Evolutionary conservation across 768 basidiomycete genomes (phyloP), one percentile per base, ranked within the genome.

Genomic region (Rhizopogon sp.): DNA sequence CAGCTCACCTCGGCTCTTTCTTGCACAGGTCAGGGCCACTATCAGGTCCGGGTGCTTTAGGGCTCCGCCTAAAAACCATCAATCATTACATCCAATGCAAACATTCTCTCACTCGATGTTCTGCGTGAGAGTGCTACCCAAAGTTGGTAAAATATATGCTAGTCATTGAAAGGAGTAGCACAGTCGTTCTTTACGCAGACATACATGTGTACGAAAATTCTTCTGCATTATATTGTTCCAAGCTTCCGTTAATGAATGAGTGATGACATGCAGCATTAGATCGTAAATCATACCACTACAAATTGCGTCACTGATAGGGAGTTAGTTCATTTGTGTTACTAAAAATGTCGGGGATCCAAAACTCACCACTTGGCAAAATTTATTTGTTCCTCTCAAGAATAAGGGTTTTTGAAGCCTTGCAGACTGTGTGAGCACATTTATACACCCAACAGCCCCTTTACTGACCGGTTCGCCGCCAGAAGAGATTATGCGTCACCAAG

Each of bases 321-420:
- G 17, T 51, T 40, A n/a, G 17, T 5, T 35, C 17, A 25, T 25
- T 20, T 10, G n/a, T 9, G 25, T 1, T 20, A 33, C 20, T 13
- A 35, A 9, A 35, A n/a, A 31, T 5, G 9, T 2, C 10, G 8
- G 29, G 25, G n/a, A 33, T 22, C 9, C 17, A 10, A 31, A 28
- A 63, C 75, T 44, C 60, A 80, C 80, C 84, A 85, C 64, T 79
- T 78, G 0, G 70, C n/a, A n/a, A n/a, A 85, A 44, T 76, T 74
- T 1, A 70, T 50, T 59, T 79, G 79, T 49, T 84, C 81, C 40
- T 83, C 81, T n/a, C 72, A 72, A 20, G 81, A 76, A 56, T 85
- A 85, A 0, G 83, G 83, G 61, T 85, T 84, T 72, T 77, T 82
- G 70, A 84, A 85, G 9, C 79, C 83, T n/a, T 83, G 47, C 11